Conservation (phyloP, 2,329 filamentous ascomycete species). For the Monilinia fructigena region DNA sequence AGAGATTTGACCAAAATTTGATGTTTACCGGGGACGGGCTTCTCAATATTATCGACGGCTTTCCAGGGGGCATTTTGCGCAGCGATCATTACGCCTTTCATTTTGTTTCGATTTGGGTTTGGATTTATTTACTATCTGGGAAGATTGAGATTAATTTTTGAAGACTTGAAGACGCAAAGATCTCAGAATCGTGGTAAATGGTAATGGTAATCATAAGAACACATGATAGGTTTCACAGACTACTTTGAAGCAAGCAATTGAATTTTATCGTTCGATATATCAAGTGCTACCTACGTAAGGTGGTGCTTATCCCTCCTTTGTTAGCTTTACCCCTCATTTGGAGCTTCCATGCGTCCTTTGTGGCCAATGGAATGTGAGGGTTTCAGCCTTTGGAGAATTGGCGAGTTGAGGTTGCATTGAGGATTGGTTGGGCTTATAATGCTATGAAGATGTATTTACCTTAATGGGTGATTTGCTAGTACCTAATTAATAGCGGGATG, state of each 20-base stretch:
- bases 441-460: neutral
- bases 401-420: neutral
- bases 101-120: neutral
- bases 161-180: too few species aligned
- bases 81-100: constrained; percentile 16
- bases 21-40: constrained; percentile 38
- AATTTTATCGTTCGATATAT: constrained; percentile 10
- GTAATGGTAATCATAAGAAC: neutral
- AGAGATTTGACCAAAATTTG: constrained; percentile 44
- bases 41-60: constrained; percentile 28
- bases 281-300: neutral
- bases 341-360: neutral
- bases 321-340: constrained; percentile 20
- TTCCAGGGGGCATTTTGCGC: constrained; percentile 1
- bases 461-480: neutral
- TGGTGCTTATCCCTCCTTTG: constrained; percentile 18
- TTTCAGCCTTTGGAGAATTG: constrained; percentile 1
- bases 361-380: neutral
- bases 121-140: neutral
- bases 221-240: neutral
- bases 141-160: neutral
- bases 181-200: too few species aligned
- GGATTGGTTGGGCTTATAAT: neutral
- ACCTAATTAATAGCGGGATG: neutral
- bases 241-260: neutral